These are phyloP conservation scores for Aphanomyces invadans DNA, from an alignment of 352 stramenopile species.

Conservation along the genomic window DNA sequence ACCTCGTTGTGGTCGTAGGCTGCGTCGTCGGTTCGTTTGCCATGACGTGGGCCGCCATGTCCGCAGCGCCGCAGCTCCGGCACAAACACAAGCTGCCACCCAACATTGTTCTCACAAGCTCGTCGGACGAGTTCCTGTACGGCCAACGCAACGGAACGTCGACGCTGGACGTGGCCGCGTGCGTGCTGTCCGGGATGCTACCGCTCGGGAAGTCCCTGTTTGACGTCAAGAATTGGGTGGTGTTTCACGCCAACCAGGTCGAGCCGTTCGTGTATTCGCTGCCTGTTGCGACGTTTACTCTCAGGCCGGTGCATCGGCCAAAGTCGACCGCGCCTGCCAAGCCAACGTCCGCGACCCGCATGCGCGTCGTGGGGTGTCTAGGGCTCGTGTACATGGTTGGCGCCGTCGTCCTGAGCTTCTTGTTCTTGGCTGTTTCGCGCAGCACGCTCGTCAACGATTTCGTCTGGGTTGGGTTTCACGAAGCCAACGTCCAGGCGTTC, in stretches of 20 bases:
- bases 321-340: neutral
- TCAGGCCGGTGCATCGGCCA: neutral
- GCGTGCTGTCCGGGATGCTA: neutral
- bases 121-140: neutral
- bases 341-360: neutral
- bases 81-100: neutral
- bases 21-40: neutral
- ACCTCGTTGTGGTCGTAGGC: neutral
- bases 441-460: constrained; percentile 11
- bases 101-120: neutral
- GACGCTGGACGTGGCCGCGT: neutral
- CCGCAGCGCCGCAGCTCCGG: neutral
- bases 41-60: neutral
- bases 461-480: constrained; percentile 8
- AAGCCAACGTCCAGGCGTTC: constrained; percentile 11
- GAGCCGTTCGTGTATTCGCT: neutral
- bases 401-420: neutral
- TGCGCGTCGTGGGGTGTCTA: neutral
- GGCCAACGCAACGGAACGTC: neutral
- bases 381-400: neutral
- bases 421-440: neutral
- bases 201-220: constrained; percentile 1
- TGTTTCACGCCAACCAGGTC: neutral
- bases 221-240: constrained; percentile 17
- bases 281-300: neutral